phyloP scores from a whole-genome alignment of 331 rosid genomes.

The Prunus yedoensis region DNA sequence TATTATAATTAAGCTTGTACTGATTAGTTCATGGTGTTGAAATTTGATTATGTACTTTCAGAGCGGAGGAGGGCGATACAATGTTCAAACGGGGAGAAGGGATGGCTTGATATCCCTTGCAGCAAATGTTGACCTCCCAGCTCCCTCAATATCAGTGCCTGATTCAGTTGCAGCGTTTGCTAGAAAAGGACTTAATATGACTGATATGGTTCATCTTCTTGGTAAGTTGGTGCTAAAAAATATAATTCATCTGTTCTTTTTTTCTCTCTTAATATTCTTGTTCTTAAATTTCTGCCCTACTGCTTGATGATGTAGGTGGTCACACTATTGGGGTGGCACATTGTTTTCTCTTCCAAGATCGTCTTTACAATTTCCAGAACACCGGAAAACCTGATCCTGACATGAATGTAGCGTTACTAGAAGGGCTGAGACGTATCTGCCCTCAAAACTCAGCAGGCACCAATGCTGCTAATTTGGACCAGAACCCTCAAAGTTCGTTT shows the following conservation, averaged over 20 bases:
- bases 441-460: slow-evolving; percentile 7
- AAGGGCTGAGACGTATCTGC: slow-evolving; percentile 2
- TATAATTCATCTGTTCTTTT: neutral
- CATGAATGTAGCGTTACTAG: slow-evolving; percentile 13
- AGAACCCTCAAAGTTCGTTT: slow-evolving; percentile 9
- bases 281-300: neutral
- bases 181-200: slow-evolving; percentile 5
- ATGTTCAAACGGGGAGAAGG: slow-evolving; percentile 35
- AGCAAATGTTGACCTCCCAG: slow-evolving; percentile 29
- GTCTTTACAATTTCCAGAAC: slow-evolving; percentile 37
- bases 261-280: neutral
- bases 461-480: slow-evolving; percentile 28
- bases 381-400: slow-evolving; percentile 30
- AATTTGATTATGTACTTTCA: neutral
- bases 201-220: slow-evolving; percentile 46
- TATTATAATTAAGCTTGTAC: neutral
- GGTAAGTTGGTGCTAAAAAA: slow-evolving; percentile 18
- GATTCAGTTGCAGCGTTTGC: slow-evolving; percentile 32
- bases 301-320: slow-evolving; percentile 27
- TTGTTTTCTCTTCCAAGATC: slow-evolving; percentile 34
- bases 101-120: slow-evolving; percentile 35
- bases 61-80: slow-evolving; percentile 27
- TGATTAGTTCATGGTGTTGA: neutral
- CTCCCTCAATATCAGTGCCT: slow-evolving; percentile 29
- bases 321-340: slow-evolving; percentile 45